Base-by-base conservation (phyloP, 805 yeast genomes). In the Candida coleopterorum region DNA sequence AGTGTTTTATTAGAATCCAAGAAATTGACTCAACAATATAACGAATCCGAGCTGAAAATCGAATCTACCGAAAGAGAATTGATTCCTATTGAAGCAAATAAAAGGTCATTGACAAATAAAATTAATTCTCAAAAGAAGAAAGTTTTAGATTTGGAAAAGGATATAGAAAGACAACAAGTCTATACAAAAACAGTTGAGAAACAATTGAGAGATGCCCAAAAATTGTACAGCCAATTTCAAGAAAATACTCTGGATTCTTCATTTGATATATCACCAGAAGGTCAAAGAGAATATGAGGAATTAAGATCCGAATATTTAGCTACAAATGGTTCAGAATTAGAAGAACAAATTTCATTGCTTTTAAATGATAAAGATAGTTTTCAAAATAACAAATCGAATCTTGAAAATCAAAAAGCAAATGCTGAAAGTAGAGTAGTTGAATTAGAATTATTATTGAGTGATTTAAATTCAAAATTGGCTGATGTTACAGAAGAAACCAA, bases 81-180 rank as follows among this genome's bases (percentile, higher is more conserved):
- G 34, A 68, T 83, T 20, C 94, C 95, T 1, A 52, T 81, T 4
- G 71, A 69, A 22, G 74, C 86, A 6, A 78, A 77, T 42, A 71
- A 72, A 37, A 64, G 64, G 9, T 65, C 81, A 8, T 47, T 74
- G 0, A 46, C 52, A 9, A 67, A 67, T 33, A 80, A 78, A 43
- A 59, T 78, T 2, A 48, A 50, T 6, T 69, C 69, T 25, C 63
- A 69, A 31, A 68, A 68, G 33, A 63, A 62, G 25, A 75, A 79
- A 50, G 60, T 75, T 4, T 62, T 57, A 18, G 76, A 77, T 29
- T 54, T 85, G 15, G 41, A 57, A 2, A 52, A 50, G 3, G 95
- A 86, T 48, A 56, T 72, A 11, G 60, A 61, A 5, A 65, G 75
- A 33, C 89, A 85, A 49, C 45, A 60, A 15, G 47, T 56, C 1